phyloP scores from a whole-genome alignment of 495 filamentous ascomycete species.

The Neurospora sp. region DNA sequence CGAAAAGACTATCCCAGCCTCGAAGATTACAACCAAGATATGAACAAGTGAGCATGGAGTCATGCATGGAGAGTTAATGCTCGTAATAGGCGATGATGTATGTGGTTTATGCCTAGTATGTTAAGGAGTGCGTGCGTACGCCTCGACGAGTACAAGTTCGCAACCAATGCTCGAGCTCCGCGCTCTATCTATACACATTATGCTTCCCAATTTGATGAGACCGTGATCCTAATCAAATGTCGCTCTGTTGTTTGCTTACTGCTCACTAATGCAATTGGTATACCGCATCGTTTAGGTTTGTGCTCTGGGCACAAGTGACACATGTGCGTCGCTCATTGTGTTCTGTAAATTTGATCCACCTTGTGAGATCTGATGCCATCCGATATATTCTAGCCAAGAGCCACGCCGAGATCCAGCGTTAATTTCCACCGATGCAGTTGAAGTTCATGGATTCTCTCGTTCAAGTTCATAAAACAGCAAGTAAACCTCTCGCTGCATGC shows the following conservation, averaged over 20 bases:
- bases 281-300: not conserved
- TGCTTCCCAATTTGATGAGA: not conserved
- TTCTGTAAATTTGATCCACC: not conserved
- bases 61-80: not conserved
- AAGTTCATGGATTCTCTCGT: not conserved
- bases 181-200: not conserved
- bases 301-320: not conserved
- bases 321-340: not conserved
- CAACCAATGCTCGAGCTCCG: not conserved
- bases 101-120: not conserved
- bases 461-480: constrained; percentile 91
- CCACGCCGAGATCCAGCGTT: not conserved
- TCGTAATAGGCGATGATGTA: not conserved
- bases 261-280: not conserved
- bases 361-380: not conserved
- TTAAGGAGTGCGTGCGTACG: not conserved
- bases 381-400: not conserved
- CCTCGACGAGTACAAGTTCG: not conserved
- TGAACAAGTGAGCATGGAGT: not conserved
- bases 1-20: not conserved
- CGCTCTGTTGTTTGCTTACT: not conserved
- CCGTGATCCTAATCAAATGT: not conserved
- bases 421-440: not conserved
- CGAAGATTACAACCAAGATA: not conserved
- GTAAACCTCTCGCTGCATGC: constrained; percentile 94